Conservation (phyloP, 2,329 filamentous ascomycete species). For the Elsinoe ampelina region DNA sequence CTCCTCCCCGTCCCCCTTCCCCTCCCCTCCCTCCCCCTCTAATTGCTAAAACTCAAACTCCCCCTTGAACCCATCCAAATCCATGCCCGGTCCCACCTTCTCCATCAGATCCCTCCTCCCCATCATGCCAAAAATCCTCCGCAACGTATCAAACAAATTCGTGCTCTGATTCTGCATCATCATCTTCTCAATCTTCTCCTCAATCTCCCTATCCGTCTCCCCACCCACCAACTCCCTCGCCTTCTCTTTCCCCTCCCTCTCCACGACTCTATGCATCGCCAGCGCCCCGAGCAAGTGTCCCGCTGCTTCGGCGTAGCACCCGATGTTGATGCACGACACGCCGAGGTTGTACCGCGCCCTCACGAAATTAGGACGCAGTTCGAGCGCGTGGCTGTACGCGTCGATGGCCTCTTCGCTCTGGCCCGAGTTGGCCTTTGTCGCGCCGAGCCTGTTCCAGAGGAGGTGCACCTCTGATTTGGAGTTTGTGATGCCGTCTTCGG, state of each 20-base stretch:
- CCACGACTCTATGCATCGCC: conserved; percentile 90
- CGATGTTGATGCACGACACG: conserved; percentile 94
- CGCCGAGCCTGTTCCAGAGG: conserved; percentile 93
- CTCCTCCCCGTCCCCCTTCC: neutral
- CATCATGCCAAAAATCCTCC: conserved; percentile 96
- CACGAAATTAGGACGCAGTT: conserved; percentile 89
- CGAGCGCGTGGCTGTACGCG: conserved; percentile 87
- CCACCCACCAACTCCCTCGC: conserved; percentile 71
- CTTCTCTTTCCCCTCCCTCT: conserved; percentile 72
- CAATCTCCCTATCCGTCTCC: conserved; percentile 41
- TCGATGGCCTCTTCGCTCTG: conserved; percentile 92
- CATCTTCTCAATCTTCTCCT: conserved; percentile 75
- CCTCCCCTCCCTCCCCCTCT: neutral
- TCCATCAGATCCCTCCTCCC: conserved; percentile 78
- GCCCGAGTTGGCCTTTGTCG: conserved; percentile 89
- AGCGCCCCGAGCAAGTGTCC: conserved; percentile 85
- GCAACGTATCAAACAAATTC: conserved; percentile 88
- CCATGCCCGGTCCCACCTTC: conserved; percentile 78
- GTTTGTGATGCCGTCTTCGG: conserved; percentile 75
- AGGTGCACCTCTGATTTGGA: conserved; percentile 80
- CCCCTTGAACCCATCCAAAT: conserved; percentile 76
- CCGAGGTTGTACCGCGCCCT: conserved; percentile 94
- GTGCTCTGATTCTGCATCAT: conserved; percentile 93
- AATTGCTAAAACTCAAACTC: conserved; percentile 71
- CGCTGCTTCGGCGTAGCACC: conserved; percentile 86